phyloP scores from a whole-genome alignment of 306 rosid species.

The Sophora flavescens region DNA sequence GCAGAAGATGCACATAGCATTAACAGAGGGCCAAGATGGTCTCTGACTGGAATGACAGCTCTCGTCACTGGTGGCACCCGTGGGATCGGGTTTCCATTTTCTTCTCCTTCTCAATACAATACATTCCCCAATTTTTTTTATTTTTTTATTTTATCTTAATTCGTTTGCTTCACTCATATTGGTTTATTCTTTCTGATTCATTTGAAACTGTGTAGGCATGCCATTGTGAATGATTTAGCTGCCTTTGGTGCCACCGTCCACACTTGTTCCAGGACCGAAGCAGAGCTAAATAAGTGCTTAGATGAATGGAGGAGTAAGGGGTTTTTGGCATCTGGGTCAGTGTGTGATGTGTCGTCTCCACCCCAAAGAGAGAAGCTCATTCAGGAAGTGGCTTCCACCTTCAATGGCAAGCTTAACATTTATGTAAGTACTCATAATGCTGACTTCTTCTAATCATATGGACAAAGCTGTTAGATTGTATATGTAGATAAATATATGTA shows the following conservation, averaged over 20 bases:
- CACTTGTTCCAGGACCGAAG: slow-evolving; percentile 81
- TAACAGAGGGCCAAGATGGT: slow-evolving; percentile 67
- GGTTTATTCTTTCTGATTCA: neutral
- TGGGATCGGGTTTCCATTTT: slow-evolving; percentile 73
- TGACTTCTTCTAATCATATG: neutral
- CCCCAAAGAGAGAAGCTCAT: slow-evolving; percentile 73
- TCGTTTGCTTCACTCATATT: neutral
- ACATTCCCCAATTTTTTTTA: neutral
- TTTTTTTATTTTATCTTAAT: neutral
- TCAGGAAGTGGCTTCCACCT: slow-evolving; percentile 58
- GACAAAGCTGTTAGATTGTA: too few relatives aligned
- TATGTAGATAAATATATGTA: neutral
- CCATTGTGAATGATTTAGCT: slow-evolving; percentile 84
- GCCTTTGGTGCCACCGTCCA: slow-evolving; percentile 77
- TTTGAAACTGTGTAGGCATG: slow-evolving; percentile 54
- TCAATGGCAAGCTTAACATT: slow-evolving; percentile 71
- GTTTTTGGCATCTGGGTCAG: slow-evolving; percentile 65
- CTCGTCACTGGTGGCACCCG: slow-evolving; percentile 96
- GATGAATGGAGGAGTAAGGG: slow-evolving; percentile 72
- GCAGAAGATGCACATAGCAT: slow-evolving; percentile 33
- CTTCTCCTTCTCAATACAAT: neutral
- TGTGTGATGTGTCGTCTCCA: slow-evolving; percentile 71
- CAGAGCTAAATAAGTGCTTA: slow-evolving; percentile 70
- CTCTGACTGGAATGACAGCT: slow-evolving; percentile 75
- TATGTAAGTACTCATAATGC: slow-evolving; percentile 52